phyloP scores from a whole-genome alignment of 1,284 basidiomycete species.

The Melanopsichium pennsylvanicum region DNA sequence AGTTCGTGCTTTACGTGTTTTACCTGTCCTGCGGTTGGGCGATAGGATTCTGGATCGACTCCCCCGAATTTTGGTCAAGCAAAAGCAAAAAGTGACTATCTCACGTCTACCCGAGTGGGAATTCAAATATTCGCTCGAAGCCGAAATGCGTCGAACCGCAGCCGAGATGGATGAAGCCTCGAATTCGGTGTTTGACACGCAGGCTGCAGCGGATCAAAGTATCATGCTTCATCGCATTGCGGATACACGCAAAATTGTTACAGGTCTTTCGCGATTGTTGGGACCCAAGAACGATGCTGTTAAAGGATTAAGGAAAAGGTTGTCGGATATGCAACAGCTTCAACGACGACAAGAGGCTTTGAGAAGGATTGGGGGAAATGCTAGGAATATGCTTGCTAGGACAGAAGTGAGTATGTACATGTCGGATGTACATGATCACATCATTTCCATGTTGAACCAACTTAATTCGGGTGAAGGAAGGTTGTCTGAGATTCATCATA shows the following conservation, averaged over 20 bases:
- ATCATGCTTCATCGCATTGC: conserved; percentile 77
- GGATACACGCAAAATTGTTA: conserved; percentile 80
- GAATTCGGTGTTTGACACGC: conserved; percentile 48
- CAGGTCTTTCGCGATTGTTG: conserved; percentile 79
- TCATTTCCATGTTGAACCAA: conserved; percentile 83
- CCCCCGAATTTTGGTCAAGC: conserved; percentile 29
- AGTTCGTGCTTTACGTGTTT: conserved; percentile 12
- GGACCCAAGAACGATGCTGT: conserved; percentile 85
- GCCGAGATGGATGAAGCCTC: conserved; percentile 47
- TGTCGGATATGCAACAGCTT: conserved; percentile 67
- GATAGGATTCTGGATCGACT: conserved; percentile 19
- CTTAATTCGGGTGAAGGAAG: conserved; percentile 88
- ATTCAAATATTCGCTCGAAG: conserved; percentile 40
- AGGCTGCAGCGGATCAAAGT: conserved; percentile 60
- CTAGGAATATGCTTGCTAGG: conserved; percentile 31
- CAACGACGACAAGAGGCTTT: conserved; percentile 33
- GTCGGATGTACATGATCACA: conserved; percentile 94
- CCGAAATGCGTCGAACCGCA: conserved; percentile 46
- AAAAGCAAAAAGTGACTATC: conserved; percentile 44
- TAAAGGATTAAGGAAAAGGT: conserved; percentile 79
- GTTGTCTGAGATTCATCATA: conserved; percentile 84
- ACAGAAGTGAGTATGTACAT: conserved; percentile 74
- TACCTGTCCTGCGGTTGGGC: conserved; percentile 20
- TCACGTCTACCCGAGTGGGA: conserved; percentile 40
- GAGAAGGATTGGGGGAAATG: conserved; percentile 32